Conservation (phyloP, 1,284 basidiomycete genomes). For the Fomitopsis schrenkii region DNA sequence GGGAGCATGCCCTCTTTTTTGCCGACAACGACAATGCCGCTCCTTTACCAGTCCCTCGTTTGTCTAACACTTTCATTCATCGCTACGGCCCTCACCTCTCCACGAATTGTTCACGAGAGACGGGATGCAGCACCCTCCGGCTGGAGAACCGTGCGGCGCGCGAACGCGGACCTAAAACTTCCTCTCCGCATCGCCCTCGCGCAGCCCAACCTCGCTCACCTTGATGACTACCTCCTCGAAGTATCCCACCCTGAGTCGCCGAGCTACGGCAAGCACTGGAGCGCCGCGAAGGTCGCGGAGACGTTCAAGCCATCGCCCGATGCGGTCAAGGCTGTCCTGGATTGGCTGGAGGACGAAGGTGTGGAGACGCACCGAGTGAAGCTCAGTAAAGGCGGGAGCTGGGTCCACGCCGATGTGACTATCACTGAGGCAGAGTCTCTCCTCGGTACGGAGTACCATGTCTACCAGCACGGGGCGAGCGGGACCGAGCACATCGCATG, state of each 20-base stretch:
- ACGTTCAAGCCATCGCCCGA: constrained; percentile 38
- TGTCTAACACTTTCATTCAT: not conserved
- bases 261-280: constrained; percentile 39
- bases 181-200: constrained; percentile 11
- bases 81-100: not conserved
- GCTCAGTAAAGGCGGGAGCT: constrained; percentile 31
- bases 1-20: not conserved
- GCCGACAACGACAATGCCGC: not conserved
- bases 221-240: constrained; percentile 36
- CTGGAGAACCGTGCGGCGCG: constrained; percentile 3
- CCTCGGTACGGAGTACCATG: constrained; percentile 38
- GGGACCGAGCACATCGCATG: constrained; percentile 26
- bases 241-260: constrained; percentile 38
- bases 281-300: constrained; percentile 26
- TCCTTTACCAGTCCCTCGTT: not conserved
- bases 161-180: not conserved
- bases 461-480: constrained; percentile 30
- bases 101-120: constrained; percentile 1
- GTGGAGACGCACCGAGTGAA: constrained; percentile 25
- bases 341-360: constrained; percentile 35
- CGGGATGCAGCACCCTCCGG: not conserved
- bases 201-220: constrained; percentile 35
- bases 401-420: constrained; percentile 39
- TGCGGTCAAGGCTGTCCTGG: constrained; percentile 34
- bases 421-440: constrained; percentile 39